Evolutionary conservation across 805 yeast species (phyloP), one percentile per base, ranked within the genome.

Genomic region (Candida xiaguanensis): DNA sequence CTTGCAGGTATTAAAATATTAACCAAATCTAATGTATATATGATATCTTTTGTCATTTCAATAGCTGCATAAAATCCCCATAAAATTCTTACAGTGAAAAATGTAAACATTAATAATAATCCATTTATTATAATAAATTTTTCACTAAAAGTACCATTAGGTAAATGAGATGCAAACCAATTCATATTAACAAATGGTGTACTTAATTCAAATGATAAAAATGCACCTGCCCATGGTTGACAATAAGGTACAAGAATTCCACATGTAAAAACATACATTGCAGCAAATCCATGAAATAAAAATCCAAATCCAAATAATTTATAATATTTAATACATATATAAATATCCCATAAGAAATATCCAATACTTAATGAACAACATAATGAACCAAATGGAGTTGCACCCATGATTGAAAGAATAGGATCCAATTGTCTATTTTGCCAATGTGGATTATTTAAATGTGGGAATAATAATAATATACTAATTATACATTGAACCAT

Each of bases 101-200:
- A 93, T 0, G 82, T 74, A 2, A 69, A 40, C 48, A 93, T 70
- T 44, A 93, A 68, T 17, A 76, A 47, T 7, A 88, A 38, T 0
- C 98, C 98, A 58, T 93, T 93, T 49, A 82, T 50, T 12, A 76
- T 55, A 37, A 79, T 75, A 8, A 77, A 40, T 46, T 54, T 68
- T 17, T 68, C 69, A 30, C 85, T 80, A 37, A 87, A 70, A 3
- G 78, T 60, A 3, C 84, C 85, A 1, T 71, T 71, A 1, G 95
- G 93, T 13, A 89, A 67, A 51, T 85, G 82, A 23, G 84, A 74
- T 24, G 88, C 80, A 60, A 83, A 90, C 96, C 97, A 93, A 60
- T 93, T 87, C 56, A 86, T 59, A 61, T 93, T 95, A 45, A 93
- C 96, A 63, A 93, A 93, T 7, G 98, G 98, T 2, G 97, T 86